Base-by-base conservation (phyloP, 208 protist genomes). In the Trichomonas gallinae region DNA sequence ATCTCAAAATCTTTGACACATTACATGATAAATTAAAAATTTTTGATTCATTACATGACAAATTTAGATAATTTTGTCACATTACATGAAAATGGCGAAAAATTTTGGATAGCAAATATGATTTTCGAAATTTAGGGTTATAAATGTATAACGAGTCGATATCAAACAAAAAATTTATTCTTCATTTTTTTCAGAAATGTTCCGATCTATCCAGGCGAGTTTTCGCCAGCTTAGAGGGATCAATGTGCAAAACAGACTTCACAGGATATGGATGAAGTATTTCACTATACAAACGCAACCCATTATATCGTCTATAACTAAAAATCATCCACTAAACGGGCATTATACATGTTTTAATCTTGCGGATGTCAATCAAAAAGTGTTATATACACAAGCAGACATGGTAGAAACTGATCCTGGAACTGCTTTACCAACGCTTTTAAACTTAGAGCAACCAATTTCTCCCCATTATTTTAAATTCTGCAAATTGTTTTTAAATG, bases 391-490 rank as follows among this genome's bases (percentile, higher is more conserved):
- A 31, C 26, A 93, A 51, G 26, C 17, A 15, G 40, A 34, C 31
- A 15, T 42, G 8, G 46, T 93, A 9, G 44, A 93, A 51, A 31
- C 26, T 10, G 44, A 93, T 36, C 87, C 87, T 38, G 17, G 13
- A 0, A 44, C 42, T 34, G 11, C 87, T 2, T 17, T 93, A 11
- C 44, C 44, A 51, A 4, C 45, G 10, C 15, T 93, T 15, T 42
- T 93, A n/a, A 42, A 93, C 36, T 38, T 93, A 15, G 87, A 93
- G 21, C 44, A 48, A 26, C 87, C 87, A 51, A 93, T 93, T 36
- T 93, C 87, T 0, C 44, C 87, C 8, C 87, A 93, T 51, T 93
- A 93, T 93, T 93, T 93, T 51, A 93, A 93, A 51, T 93, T 93
- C 46, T 48, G 23, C 10, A 1, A 42, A 51, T n/a, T 23, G 2